Percentiles rank a stretch among this genome's conserved stretches.
Conservation (phyloP, 164 flowering plant genomes). For the Berberis thunbergii region DNA sequence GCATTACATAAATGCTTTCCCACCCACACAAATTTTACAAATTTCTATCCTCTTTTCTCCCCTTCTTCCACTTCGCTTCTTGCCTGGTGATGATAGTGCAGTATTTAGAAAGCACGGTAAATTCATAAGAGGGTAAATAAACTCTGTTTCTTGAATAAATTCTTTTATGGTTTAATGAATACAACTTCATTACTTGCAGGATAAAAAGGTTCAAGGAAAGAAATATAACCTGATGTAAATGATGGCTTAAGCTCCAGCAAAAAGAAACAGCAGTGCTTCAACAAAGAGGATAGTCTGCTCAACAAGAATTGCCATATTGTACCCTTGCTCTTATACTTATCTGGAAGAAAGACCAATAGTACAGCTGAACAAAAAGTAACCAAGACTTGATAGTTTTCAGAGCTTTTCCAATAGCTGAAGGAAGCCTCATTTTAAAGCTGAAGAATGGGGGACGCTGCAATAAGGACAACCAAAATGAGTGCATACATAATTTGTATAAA, state of each 20-base stretch:
- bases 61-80: no score
- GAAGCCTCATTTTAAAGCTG: slow-evolving; percentile 85
- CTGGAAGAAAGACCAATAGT: slow-evolving; percentile 32
- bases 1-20: no score
- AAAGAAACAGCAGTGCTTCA: slow-evolving; percentile 47
- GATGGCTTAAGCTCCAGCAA: slow-evolving; percentile 73
- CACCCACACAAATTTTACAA: no score
- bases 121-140: no score
- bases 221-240: slow-evolving; percentile 62
- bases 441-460: slow-evolving; percentile 87
- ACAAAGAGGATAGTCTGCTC: slow-evolving; percentile 43
- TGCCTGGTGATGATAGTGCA: no score
- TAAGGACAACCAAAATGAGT: slow-evolving; percentile 9
- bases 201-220: no score
- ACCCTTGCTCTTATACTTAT: slow-evolving; percentile 18
- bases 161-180: no score
- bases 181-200: no score
- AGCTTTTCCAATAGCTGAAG: slow-evolving; percentile 44
- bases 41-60: no score
- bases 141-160: no score
- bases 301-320: slow-evolving; percentile 26
- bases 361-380: slow-evolving; percentile 39
- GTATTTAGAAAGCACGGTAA: no score
- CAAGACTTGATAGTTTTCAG: slow-evolving; percentile 45
- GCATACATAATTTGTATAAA: background rate